Evolutionary conservation across 768 basidiomycete species (phyloP).

Genomic region (Russula compacta): DNA sequence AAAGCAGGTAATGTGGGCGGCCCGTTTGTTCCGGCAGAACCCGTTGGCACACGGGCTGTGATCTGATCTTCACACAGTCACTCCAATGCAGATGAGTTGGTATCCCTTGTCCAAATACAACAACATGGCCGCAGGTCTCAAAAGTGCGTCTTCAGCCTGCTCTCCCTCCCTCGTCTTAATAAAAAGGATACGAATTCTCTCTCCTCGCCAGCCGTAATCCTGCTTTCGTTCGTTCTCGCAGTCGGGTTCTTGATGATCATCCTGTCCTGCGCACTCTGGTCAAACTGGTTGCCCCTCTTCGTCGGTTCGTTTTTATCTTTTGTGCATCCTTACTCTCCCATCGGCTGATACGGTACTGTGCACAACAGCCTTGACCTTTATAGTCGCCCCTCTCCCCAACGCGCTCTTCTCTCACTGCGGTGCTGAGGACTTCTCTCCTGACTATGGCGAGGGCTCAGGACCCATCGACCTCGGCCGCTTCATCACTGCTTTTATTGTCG

Average conservation of each 20-base stretch:
- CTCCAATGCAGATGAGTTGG: constrained; percentile 1
- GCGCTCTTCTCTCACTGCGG: constrained; percentile 90
- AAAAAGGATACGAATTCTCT: background rate
- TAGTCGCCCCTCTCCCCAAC: constrained; percentile 93
- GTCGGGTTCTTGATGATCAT: constrained; percentile 98
- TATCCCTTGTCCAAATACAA: constrained; percentile 5
- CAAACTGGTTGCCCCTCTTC: constrained; percentile 93
- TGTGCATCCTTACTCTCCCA: background rate
- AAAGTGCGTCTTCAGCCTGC: constrained; percentile 8
- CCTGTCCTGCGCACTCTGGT: constrained; percentile 90
- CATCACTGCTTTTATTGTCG: constrained; percentile 81
- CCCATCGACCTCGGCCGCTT: constrained; percentile 90
- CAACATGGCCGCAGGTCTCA: constrained; percentile 21
- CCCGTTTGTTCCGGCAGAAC: background rate
- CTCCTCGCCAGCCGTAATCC: constrained; percentile 66
- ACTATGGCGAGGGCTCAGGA: constrained; percentile 59
- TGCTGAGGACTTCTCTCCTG: constrained; percentile 76
- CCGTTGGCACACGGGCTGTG: background rate
- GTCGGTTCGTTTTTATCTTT: constrained; percentile 50
- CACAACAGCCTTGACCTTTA: constrained; percentile 76
- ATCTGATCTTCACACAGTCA: background rate
- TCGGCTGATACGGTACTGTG: background rate
- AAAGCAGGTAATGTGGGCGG: no score
- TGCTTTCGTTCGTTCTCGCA: constrained; percentile 94
- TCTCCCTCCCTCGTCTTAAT: background rate